Evolutionary conservation across 371 early-diverging fungal genomes (phyloP), one percentile per base, ranked within the genome.

Genomic region (Dinochytrium kinnereticum): DNA sequence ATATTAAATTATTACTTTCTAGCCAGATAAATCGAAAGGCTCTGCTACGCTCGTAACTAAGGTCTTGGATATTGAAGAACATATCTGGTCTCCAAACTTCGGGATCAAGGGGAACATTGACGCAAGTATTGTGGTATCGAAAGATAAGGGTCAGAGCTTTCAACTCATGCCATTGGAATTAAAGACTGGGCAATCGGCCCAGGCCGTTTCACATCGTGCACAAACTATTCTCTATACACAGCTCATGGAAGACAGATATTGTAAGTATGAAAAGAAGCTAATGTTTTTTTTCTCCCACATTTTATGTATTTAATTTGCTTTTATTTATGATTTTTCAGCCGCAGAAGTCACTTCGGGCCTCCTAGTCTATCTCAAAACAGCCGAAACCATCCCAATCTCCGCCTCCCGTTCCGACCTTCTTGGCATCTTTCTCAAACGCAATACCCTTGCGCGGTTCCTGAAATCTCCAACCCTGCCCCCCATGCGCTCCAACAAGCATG

Each of bases 51-150:
- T n/a, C n/a, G n/a, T n/a, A n/a, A n/a, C n/a, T n/a, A 86, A 89
- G 30, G 82, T 96, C 0, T 73, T 96, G 69, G 94, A 95, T 75
- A 91, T 96, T 69, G 98, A 98, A 78, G 98, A 98, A 69, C 90
- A 90, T 70, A 84, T 96, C 7, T 96, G 95, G 94, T 95, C 96
- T 28, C 94, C 95, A 1, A 93, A 83, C 59, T 95, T 88, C 79
- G 98, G 98, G 0, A 74, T 98, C 21, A 97, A 96, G 64, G 98
- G 98, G 24, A 95, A 93, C 78, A 86, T 98, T 7, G 98, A 98
- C 74, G 91, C 90, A 28, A 77, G 72, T 38, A 64, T 80, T 1
- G 55, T 72, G 40, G 39, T 78, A 17, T 55, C 50, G 31, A 51
- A 53, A 5, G 68, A 74, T 2, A 33, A 37, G 5, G 61, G 31